phyloP scores from a whole-genome alignment of 139 green algal species.

The Tetradesmus lagerheimii region DNA sequence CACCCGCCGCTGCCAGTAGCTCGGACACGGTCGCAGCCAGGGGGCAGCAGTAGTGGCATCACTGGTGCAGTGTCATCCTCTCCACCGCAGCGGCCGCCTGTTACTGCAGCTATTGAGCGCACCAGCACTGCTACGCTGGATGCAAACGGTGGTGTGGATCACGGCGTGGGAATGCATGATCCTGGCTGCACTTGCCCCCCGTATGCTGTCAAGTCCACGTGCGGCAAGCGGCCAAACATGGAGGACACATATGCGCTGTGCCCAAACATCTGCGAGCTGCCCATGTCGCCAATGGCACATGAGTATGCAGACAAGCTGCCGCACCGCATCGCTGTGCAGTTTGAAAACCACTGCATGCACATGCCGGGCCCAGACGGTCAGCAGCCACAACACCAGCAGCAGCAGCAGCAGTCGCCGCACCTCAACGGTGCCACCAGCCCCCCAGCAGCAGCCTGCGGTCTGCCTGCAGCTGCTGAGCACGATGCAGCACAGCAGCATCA shows the following conservation, averaged over 20 bases:
- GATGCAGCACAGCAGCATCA: neutral
- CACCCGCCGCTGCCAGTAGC: neutral
- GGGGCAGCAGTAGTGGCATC: neutral
- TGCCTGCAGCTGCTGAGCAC: neutral
- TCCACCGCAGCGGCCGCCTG: neutral
- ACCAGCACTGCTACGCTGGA: conserved; percentile 27
- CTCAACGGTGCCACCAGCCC: neutral
- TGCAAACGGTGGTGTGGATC: conserved; percentile 27
- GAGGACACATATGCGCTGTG: conserved; percentile 74
- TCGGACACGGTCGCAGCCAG: neutral
- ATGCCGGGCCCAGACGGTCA: neutral
- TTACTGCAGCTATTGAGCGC: conserved; percentile 18
- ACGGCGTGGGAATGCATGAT: conserved; percentile 35
- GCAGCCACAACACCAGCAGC: neutral
- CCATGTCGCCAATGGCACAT: conserved; percentile 43
- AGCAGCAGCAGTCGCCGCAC: conserved; percentile 24
- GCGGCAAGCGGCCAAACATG: conserved; percentile 78
- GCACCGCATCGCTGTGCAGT: conserved; percentile 60
- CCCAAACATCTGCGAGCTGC: conserved; percentile 65
- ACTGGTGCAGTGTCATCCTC: neutral
- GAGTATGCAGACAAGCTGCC: conserved; percentile 62
- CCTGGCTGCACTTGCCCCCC: conserved; percentile 54
- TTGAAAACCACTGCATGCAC: conserved; percentile 12
- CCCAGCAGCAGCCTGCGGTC: neutral
- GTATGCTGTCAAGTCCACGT: conserved; percentile 75